Base-by-base conservation (phyloP, 768 basidiomycete genomes). In the Dentipellis sp. region DNA sequence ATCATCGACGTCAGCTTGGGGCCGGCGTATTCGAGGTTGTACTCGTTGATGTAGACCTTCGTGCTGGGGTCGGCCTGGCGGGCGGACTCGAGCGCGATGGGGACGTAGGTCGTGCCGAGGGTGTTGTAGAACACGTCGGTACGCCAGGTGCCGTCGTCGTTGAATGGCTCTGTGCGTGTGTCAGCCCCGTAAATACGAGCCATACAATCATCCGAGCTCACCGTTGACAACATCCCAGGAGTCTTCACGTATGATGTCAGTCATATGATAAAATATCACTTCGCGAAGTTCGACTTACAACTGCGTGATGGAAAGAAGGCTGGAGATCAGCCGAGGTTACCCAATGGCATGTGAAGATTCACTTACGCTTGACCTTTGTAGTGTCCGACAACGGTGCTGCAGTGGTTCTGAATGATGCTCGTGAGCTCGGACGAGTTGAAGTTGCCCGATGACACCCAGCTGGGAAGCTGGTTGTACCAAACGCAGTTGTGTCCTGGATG, bases 131-230 rank as follows among this genome's bases (percentile, higher is more conserved):
- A 84, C 14, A 84, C 73, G 53, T 75, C 69, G 17, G 68, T 54
- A 45, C 81, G 76, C 67, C 71, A 80, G 9, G 78, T 80, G 17
- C 83, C 82, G 60, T 83, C 74, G 35, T 83, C 82, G 60, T 82
- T 79, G 70, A 83, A 80, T 10, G 78, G 74, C 65, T 82, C 64
- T 65, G 53, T 40, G 7, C 12, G 29, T 12, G 1, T n/a, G 29
- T 29, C 29, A 29, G 29, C 29, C 29, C 6, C 29, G 29, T 6
- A 29, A 3, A 29, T 9, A 5, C 10, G 38, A 34, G 16, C 21
- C 50, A 16, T 12, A 11, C 17, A 17, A 46, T 3, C 38, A 29
- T 3, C 29, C 6, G 35, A 6, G 53, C 48, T 11, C 17, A 62
- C 72, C 80, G 53, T 81, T 82, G 53, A 81, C 67, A 38, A 80